Evolutionary conservation across 371 early-diverging fungal species (phyloP), one percentile per base, ranked within the genome.

Genomic region (Mortierella sp.): DNA sequence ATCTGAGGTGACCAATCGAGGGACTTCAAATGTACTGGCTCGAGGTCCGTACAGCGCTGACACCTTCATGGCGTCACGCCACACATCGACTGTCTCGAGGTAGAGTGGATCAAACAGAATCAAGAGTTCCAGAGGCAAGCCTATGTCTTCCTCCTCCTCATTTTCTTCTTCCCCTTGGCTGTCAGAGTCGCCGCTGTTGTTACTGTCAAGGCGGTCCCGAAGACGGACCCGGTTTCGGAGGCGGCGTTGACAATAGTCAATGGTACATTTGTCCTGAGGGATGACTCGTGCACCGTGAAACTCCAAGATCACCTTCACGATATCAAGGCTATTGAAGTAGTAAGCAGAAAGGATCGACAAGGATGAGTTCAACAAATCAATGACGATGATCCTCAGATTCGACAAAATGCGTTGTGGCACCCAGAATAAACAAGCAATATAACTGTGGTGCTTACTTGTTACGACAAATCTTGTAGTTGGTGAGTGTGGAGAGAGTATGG

Each of bases 101-200:
- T 84, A 84, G 24, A 74, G 34, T 1, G 79, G 76, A 48, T 84
- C 85, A 68, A 84, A 84, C 14, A 84, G 77, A 42, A 84, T 44
- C 7, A 79, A 38, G 2, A 84, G 74, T 28, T 77, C 73, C 9
- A 71, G n/a, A 21, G 80, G 80, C 2, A 83, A 31, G 0, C 84
- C 84, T 8, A 78, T 45, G 21, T 84, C 78, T 6, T 78, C 63
- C 11, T 76, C 74, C 21, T 68, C 42, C 21, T 50, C 58, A 24
- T 57, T 50, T 31, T 55, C 68, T 68, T 0, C 55, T 14, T 16
- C 13, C 10, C 42, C 5, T 38, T 76, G 71, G 3, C 26, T 52
- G 9, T 48, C 54, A 28, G 28, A 21, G 24, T 57, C 48, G 47
- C 14, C 50, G 57, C 42, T 26, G 11, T 72, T 54, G 42, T 28